Base-by-base conservation (phyloP, 1,139 yeast genomes). In the Saccharomyces hybrid region DNA sequence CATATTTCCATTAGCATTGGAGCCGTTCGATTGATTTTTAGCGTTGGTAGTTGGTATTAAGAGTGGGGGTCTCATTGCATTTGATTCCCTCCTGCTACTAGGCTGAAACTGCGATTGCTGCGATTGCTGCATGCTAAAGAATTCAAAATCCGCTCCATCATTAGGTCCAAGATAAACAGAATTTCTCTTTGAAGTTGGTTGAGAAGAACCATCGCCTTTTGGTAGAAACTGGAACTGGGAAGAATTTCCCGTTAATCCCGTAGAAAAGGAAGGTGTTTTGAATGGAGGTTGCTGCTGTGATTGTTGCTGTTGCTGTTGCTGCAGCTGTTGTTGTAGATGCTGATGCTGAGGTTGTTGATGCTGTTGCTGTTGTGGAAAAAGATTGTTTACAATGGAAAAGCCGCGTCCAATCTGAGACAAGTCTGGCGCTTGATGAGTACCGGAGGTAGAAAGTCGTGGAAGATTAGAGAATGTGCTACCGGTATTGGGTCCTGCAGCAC, bases 331-430 rank as follows among this genome's bases (percentile, higher is more conserved):
- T 19, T 19, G 23, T 19, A 19, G 23, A 19, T 19, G 61, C 52
- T 53, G 60, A 47, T 50, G 57, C 55, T 56, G 55, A 49, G 4
- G 23, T 19, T 57, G 49, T 53, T 54, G 51, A 31, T 38, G 48
- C 49, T 55, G 48, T 44, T 56, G 51, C n/a, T 27, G 47, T 38
- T 48, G 58, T 2, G 51, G 60, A 65, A 70, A 66, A 46, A 63
- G 57, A 32, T 65, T 68, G 57, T 71, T 73, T 13, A 73, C 68
- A 9, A 73, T 68, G 3, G 75, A 72, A 54, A 67, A 64, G 2
- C 77, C 76, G 50, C 76, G 61, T 1, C 73, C 73, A 47, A 62
- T 57, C 49, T 59, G 61, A 44, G 60, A 57, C 34, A 60, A 48
- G 49, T 62, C 62, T 32, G 55, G 53, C 52, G 58, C 51, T 52